phyloP scores from a whole-genome alignment of 768 basidiomycete species.

The Tricholomella constricta region DNA sequence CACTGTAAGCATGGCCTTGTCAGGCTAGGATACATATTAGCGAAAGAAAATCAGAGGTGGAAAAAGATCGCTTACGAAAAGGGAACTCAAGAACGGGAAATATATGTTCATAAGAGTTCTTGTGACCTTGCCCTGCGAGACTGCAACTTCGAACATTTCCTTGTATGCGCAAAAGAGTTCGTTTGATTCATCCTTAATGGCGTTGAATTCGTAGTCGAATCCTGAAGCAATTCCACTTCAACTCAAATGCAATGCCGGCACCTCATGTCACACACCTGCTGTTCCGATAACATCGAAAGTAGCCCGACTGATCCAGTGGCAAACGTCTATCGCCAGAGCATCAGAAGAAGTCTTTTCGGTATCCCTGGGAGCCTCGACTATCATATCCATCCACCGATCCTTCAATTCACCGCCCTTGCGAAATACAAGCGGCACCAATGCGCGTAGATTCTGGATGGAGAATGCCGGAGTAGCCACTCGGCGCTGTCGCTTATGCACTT shows the following conservation, averaged over 20 bases:
- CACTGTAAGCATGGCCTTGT: conserved; percentile 49
- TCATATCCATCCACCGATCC: conserved; percentile 59
- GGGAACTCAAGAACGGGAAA: conserved; percentile 50
- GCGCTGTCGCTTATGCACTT: conserved; percentile 77
- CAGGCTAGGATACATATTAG: conserved; percentile 44
- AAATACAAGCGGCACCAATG: conserved; percentile 72
- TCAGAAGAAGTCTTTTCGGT: conserved; percentile 31
- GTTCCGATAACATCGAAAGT: conserved; percentile 92
- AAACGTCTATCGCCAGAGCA: conserved; percentile 61
- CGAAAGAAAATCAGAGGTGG: neutral
- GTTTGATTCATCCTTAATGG: conserved; percentile 78
- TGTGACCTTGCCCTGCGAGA: conserved; percentile 54
- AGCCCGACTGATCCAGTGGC: conserved; percentile 77
- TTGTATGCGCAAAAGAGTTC: conserved; percentile 79
- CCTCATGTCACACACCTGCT: conserved; percentile 54
- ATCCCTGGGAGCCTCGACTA: conserved; percentile 25
- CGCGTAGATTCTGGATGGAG: conserved; percentile 75
- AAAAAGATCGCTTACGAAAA: conserved; percentile 53
- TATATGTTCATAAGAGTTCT: conserved; percentile 56
- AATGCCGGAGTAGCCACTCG: conserved; percentile 79
- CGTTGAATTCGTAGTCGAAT: conserved; percentile 86
- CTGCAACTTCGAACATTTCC: conserved; percentile 79
- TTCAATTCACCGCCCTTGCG: conserved; percentile 63
- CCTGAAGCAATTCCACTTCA: conserved; percentile 40
- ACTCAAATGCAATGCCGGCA: neutral